Base-by-base conservation (phyloP, 2,329 filamentous ascomycete species). In the Colletotrichum eleusines region DNA sequence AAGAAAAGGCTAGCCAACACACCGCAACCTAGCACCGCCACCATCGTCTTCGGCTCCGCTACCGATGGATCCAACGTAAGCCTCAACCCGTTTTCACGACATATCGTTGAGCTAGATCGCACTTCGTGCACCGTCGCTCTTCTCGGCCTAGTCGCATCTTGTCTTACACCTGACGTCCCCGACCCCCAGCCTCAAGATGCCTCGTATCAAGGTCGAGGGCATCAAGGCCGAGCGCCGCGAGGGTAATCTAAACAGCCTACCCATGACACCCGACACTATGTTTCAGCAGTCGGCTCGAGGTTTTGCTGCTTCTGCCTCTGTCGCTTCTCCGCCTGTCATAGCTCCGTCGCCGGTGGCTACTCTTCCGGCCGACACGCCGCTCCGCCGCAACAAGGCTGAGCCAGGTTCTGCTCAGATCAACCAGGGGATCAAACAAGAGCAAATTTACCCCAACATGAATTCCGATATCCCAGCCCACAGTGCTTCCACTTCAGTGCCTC, bases 181-280 rank as follows among this genome's bases (percentile, higher is more conserved):
- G 40, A 16, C 23, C 46, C 46, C 31, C 42, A 57, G 42, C 3
- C 31, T 28, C 14, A 51, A 35, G 53, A 69, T 69, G 60, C 53
- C 61, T 23, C 53, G 26, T 9, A 69, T 53, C 18, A 69, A 69
- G 61, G 35, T 51, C 20, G 66, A 58, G 26, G 42, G 42, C 44
- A 28, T 65, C 33, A 59, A 65, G 44, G 33, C 53, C 2, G 53
- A 65, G 53, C 51, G 26, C 14, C n/a, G n/a, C 11, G 44, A 58
- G 14, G 5, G 4, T n/a, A 59, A 3, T 26, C 6, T 42, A 28
- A 35, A 51, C 18, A 28, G 18, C 26, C 11, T 69, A 35, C 33
- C 46, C 18, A 44, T 42, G 35, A 53, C 44, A 2, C 60, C 44
- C 26, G 26, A 38, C 26, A 20, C 61, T 3, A 20, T 9, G 5